These are phyloP conservation scores for Pichia sp. DNA, from an alignment of 1,139 yeast species.

Conservation along the genomic window DNA sequence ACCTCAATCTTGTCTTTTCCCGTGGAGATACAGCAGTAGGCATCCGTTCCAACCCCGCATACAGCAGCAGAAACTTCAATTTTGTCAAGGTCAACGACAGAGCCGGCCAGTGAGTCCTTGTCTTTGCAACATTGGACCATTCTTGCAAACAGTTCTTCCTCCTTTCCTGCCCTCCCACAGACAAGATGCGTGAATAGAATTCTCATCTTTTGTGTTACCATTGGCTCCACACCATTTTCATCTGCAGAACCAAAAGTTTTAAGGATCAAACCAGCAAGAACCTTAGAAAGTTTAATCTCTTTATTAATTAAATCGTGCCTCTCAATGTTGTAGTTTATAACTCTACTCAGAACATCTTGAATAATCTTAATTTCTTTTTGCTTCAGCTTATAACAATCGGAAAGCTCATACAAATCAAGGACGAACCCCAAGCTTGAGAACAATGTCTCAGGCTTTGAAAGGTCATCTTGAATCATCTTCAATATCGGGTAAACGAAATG, in stretches of 20 bases:
- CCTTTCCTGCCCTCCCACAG: background rate
- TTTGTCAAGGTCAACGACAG: background rate
- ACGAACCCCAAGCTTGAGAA: slow-evolving; percentile 8
- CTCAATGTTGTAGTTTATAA: background rate
- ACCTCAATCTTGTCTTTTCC: background rate
- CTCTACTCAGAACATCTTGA: background rate
- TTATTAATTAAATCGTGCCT: too few species aligned
- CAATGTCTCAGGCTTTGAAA: slow-evolving; percentile 1
- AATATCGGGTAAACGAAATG: slow-evolving; percentile 13
- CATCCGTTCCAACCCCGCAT: background rate
- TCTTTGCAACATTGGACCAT: background rate
- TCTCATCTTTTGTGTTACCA: background rate
- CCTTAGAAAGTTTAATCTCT: too few species aligned
- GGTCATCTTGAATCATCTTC: slow-evolving; percentile 12
- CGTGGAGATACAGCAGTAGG: background rate
- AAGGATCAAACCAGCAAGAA: background rate
- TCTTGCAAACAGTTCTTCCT: background rate
- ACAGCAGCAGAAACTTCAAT: background rate
- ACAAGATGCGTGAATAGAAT: background rate
- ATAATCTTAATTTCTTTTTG: slow-evolving; percentile 21
- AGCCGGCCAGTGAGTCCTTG: background rate
- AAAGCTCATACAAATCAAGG: background rate
- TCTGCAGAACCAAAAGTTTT: background rate
- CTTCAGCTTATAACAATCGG: background rate
- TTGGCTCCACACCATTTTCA: background rate